These are phyloP conservation scores for Penicillium rolfsii DNA, from an alignment of 2,329 filamentous ascomycete genomes.

Conservation along the genomic window DNA sequence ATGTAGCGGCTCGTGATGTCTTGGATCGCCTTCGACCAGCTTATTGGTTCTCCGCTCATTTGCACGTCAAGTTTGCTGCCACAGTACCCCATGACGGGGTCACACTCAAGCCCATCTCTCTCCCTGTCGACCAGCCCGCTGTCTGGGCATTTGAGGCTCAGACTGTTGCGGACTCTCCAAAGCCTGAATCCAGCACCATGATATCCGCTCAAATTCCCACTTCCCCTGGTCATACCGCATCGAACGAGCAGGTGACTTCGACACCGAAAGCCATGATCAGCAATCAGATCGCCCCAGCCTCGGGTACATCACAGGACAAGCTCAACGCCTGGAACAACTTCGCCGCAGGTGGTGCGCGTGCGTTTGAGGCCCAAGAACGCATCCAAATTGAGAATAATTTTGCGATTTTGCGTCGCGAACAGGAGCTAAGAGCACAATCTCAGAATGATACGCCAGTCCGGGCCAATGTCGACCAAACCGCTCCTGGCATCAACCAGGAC, in stretches of 20 bases:
- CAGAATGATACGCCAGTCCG: not conserved
- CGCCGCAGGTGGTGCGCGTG: not conserved
- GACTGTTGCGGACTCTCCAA: not conserved
- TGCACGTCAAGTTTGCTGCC: constrained; percentile 87
- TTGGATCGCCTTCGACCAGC: constrained; percentile 79
- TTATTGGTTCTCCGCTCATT: constrained; percentile 91
- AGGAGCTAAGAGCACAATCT: not conserved
- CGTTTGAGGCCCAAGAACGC: not conserved
- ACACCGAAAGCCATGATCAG: not conserved
- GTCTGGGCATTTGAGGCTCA: constrained; percentile 14
- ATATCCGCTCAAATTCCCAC: not conserved
- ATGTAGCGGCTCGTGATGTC: constrained; percentile 74
- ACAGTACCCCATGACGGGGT: constrained; percentile 51
- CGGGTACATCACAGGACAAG: not conserved
- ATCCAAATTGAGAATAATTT: not conserved
- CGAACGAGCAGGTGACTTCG: not conserved
- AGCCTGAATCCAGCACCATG: not conserved
- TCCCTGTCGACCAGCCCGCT: constrained; percentile 8
- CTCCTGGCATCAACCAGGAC: constrained; percentile 54
- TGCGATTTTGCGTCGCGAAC: not conserved
- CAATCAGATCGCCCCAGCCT: not conserved
- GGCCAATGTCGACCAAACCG: no score
- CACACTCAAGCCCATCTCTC: not conserved
- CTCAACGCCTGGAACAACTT: not conserved
- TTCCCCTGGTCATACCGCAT: not conserved